Evolutionary conservation across 495 filamentous ascomycete species (phyloP), one percentile per base, ranked within the genome.

Genomic region (Achaetomiella virescens): DNA sequence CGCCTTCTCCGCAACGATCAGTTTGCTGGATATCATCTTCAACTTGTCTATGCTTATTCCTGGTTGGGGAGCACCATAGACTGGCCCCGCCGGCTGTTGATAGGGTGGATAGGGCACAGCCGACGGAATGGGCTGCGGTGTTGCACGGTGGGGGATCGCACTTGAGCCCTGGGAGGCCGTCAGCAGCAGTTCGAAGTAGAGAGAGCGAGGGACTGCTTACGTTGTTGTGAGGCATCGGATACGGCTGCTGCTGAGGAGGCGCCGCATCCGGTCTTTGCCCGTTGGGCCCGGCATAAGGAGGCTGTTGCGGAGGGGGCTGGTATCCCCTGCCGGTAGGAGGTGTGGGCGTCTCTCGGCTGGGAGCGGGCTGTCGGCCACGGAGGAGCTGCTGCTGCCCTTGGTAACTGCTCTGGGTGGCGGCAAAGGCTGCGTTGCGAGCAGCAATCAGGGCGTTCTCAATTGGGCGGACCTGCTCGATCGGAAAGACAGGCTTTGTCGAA

Each of bases 401-500:
- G 53, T 77, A 75, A 55, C 84, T 80, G 37, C 80, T 81, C 65
- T 89, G 86, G 58, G 90, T 82, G 45, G 82, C 78, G 53, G 89
- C 82, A 49, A 90, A 69, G 47, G 85, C 82, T 15, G 82, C 85
- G 9, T 89, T 95, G 55, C 87, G 82, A 7, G 87, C 88, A 68
- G 91, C 95, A 65, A 95, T 90, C 55, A 98, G 76, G 15, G 91
- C 90, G 73, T 86, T 95, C 67, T 98, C 93, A 61, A 98, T 97
- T 50, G 87, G 85, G 36, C 88, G 81, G 36, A 90, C 95, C 40
- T 87, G 78, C 22, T 97, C 90, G 12, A 80, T 75, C 15, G 89
- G 82, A 68, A 98, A 98, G 48, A 98, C 92, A 2, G 93, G 92
- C 59, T 87, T 80, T 2, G 83, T 81, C 62, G 95, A 90, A 51